phyloP scores from a whole-genome alignment of 208 protist genomes.

The Trypanosoma brucei region DNA sequence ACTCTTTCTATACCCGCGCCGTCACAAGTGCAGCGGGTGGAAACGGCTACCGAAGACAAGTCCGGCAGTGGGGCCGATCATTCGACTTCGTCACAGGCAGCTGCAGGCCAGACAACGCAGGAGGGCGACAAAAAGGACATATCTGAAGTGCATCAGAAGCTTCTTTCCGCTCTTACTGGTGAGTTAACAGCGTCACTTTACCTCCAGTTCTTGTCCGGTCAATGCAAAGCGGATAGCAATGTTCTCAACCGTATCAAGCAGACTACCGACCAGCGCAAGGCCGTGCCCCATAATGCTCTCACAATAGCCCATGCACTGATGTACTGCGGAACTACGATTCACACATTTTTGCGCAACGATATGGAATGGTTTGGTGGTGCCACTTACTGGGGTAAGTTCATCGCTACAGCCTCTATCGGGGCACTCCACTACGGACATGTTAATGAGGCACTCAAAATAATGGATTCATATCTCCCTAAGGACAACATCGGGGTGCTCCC shows the following conservation, averaged over 20 bases:
- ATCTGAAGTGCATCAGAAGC: slow-evolving; percentile 42
- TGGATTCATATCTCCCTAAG: slow-evolving; percentile 93
- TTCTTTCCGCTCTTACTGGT: slow-evolving; percentile 77
- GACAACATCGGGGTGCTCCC: slow-evolving; percentile 51
- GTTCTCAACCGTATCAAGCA: slow-evolving; percentile 96
- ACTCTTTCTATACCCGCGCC: background rate
- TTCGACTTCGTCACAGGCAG: slow-evolving; percentile 8
- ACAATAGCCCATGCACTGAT: slow-evolving; percentile 97
- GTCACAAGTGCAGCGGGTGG: background rate
- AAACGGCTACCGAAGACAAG: no score
- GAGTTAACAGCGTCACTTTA: slow-evolving; percentile 91
- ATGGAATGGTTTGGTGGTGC: slow-evolving; percentile 94
- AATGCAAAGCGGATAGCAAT: slow-evolving; percentile 92
- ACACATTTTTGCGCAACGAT: slow-evolving; percentile 97
- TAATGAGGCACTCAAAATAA: slow-evolving; percentile 78
- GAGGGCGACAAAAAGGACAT: slow-evolving; percentile 5
- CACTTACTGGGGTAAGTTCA: slow-evolving; percentile 98
- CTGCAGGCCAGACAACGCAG: background rate
- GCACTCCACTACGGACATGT: slow-evolving; percentile 96
- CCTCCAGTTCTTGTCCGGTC: slow-evolving; percentile 94
- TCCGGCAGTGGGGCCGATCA: background rate
- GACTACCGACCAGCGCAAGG: slow-evolving; percentile 57
- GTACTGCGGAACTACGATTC: slow-evolving; percentile 97
- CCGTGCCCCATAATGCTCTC: slow-evolving; percentile 91
- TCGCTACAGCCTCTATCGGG: slow-evolving; percentile 94